These are phyloP conservation scores for Penicillium psychrosexuale DNA, from an alignment of 2,329 filamentous ascomycete species.

Conservation along the genomic window DNA sequence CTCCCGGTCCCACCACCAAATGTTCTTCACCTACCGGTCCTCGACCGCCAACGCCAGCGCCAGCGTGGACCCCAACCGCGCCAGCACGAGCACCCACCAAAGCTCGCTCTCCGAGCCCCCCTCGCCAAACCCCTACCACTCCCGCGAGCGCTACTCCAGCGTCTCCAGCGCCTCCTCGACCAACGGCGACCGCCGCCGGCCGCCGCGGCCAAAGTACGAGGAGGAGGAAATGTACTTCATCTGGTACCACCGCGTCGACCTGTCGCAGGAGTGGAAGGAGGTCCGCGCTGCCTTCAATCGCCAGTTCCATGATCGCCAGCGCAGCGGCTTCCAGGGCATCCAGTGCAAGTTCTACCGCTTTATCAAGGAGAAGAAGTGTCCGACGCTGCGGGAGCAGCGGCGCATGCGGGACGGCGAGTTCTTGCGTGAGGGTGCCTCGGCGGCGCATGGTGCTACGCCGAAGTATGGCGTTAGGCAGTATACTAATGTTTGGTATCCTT, in stretches of 20 bases:
- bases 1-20: background rate
- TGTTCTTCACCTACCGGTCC: constrained; percentile 3
- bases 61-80: background rate
- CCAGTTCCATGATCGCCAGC: constrained; percentile 43
- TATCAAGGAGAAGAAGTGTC: constrained; percentile 45
- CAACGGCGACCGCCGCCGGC: constrained; percentile 38
- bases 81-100: constrained; percentile 11
- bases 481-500: constrained; percentile 42
- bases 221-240: constrained; percentile 50
- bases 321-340: constrained; percentile 45
- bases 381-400: constrained; percentile 44
- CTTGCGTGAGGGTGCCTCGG: constrained; percentile 29
- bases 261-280: constrained; percentile 47
- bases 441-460: constrained; percentile 14
- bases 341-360: constrained; percentile 53
- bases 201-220: constrained; percentile 47
- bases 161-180: constrained; percentile 41
- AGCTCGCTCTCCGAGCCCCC: constrained; percentile 16
- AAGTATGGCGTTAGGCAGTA: constrained; percentile 24
- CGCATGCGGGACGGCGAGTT: constrained; percentile 42
- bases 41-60: background rate
- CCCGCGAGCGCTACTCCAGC: constrained; percentile 41
- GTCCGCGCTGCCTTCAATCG: constrained; percentile 44
- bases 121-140: constrained; percentile 36
- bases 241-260: constrained; percentile 50